Base-by-base conservation (phyloP, 371 early-diverging fungal genomes). In the Fennellomyces sp. region DNA sequence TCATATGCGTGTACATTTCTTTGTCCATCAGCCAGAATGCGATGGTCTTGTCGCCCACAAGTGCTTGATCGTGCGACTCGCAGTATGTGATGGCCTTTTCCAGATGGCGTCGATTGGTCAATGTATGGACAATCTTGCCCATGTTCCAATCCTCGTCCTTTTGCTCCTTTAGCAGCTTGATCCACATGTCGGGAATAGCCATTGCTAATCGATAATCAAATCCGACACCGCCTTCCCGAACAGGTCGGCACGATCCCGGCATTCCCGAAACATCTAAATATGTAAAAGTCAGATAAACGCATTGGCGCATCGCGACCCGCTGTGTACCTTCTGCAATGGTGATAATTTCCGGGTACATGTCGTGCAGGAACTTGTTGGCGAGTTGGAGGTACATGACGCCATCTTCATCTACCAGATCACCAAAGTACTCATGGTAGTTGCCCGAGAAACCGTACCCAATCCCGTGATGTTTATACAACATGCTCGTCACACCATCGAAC, bases 181-280 rank as follows among this genome's bases (percentile, higher is more conserved):
- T 97, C 98, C 98, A 97, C 96, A 96, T 97, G 76, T 97, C 98
- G 0, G 98, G 98, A 38, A 97, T 80, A n/a, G 97, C 95, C 98
- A 97, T 97, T 0, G 86, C 90, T 29, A 97, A 84, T n/a, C 98
- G 88, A 64, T 96, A 97, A 72, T 97, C 98, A 68, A 97, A 97
- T 0, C 98, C 98, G 33, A 96, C 78, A 33, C 98, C 98, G 56
- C 98, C 97, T 73, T 97, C 97, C 1, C 66, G 63, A 1, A 94
- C 91, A 6, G 93, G 87, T 31, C 95, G 86, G 74, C 98, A 94
- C 27, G 97, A 85, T n/a, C 94, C 92, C 15, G 98, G 98, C 98
- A 97, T 97, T 39, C 98, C 98, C 11, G 95, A 95, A 10, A 97
- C 98, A 81, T 97, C 98, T 82, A 60, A 17, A 21, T 8, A 23